Evolutionary conservation across 2,329 filamentous ascomycete genomes (phyloP).

Genomic region (Pseudogymnoascus sp.): DNA sequence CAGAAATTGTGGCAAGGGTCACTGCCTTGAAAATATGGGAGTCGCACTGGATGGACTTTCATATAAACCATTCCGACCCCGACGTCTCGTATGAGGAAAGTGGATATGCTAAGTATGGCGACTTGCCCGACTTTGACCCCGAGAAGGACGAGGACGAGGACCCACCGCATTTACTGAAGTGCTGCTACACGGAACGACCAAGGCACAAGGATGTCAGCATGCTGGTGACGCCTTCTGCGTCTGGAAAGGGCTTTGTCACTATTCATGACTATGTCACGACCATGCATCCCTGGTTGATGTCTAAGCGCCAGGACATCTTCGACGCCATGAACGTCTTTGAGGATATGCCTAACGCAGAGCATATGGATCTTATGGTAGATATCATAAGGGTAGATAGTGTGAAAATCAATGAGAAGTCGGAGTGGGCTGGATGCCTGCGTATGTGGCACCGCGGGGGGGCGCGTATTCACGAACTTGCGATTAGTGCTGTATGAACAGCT

Average conservation of each 20-base stretch:
- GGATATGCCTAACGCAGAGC: not conserved
- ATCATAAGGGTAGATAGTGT: not conserved
- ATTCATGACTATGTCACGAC: slow-evolving; percentile 20
- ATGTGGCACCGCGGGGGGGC: not conserved
- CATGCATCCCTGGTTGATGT: slow-evolving; percentile 20
- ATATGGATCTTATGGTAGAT: not conserved
- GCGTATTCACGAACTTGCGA: not conserved
- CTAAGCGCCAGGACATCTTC: slow-evolving; percentile 9
- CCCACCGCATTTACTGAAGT: not conserved
- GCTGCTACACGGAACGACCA: not conserved
- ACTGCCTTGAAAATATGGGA: not conserved
- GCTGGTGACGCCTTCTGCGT: not conserved
- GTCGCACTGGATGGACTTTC: not conserved
- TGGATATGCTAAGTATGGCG: not conserved
- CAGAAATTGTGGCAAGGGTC: not conserved
- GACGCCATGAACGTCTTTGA: not conserved
- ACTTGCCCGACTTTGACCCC: not conserved
- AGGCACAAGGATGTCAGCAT: not conserved
- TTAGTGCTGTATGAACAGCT: not conserved
- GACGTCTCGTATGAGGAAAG: not conserved
- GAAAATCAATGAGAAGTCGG: not conserved
- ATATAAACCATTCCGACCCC: not conserved
- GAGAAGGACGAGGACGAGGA: not conserved
- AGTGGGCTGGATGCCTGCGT: not conserved
- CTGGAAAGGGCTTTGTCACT: slow-evolving; percentile 15